These are phyloP conservation scores for Hericium erinaceus DNA, from an alignment of 768 basidiomycete species.

Conservation along the genomic window DNA sequence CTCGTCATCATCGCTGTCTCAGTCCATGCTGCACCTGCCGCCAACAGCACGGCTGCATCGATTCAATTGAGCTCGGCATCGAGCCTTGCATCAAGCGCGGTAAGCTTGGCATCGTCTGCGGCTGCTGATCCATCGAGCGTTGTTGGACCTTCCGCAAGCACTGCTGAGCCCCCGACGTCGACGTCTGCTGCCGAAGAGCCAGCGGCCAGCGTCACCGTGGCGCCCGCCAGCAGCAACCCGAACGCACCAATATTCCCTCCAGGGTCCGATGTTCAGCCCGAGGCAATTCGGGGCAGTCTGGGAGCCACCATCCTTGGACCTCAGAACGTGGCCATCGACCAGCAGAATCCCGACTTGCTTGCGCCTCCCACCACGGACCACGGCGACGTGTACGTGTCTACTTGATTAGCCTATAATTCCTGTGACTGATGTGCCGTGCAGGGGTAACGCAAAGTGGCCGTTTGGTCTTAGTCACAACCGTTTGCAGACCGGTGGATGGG, in stretches of 20 bases:
- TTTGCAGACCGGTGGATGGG: constrained; percentile 52
- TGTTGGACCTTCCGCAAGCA: not conserved
- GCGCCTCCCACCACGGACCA: constrained; percentile 57
- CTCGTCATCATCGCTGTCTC: not conserved
- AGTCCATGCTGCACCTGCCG: not conserved
- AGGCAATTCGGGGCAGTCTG: constrained; percentile 35
- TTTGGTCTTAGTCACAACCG: constrained; percentile 47
- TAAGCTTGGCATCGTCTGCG: not conserved
- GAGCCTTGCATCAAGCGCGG: not conserved
- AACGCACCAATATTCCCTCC: constrained; percentile 17
- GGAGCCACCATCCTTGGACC: constrained; percentile 47
- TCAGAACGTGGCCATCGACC: constrained; percentile 43
- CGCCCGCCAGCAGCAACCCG: constrained; percentile 20
- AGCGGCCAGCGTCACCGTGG: constrained; percentile 13
- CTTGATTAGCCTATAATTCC: not conserved
- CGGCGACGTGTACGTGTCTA: constrained; percentile 33
- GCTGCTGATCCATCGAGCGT: not conserved
- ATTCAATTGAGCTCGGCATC: not conserved
- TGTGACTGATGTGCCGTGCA: constrained; percentile 10
- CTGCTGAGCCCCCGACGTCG: not conserved
- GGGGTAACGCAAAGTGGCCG: constrained; percentile 47
- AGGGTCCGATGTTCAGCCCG: constrained; percentile 16
- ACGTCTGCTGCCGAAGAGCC: not conserved
- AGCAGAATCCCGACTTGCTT: constrained; percentile 47
- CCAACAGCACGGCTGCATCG: not conserved